Conservation (phyloP, 1,139 yeast species). For the Diutina ranongensis region DNA sequence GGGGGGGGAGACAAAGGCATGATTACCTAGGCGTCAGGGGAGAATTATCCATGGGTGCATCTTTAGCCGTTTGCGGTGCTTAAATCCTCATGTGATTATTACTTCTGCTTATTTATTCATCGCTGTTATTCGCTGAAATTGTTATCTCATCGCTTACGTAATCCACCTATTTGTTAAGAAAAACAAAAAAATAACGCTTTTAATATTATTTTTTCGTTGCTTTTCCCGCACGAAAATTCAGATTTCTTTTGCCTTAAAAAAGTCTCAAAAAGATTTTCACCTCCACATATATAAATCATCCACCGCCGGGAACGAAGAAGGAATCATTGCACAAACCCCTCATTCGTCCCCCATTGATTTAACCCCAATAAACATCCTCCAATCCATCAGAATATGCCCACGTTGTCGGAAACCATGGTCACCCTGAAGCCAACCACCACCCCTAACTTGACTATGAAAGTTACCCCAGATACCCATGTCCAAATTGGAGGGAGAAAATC, state of each 20-base stretch:
- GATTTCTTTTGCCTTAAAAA: neutral
- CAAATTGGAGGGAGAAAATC: slow-evolving; percentile 87
- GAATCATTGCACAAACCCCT: neutral
- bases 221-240: neutral
- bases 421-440: neutral
- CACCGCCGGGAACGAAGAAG: neutral
- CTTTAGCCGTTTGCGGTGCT: neutral
- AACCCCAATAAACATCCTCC: neutral
- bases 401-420: neutral
- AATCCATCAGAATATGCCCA: neutral
- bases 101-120: neutral
- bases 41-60: neutral
- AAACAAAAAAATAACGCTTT: neutral
- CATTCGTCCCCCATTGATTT: neutral
- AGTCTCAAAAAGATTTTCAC: neutral
- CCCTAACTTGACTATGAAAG: neutral
- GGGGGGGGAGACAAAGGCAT: neutral
- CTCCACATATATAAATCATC: neutral
- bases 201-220: too few species aligned
- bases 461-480: slow-evolving; percentile 9
- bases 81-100: neutral
- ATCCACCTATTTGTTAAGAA: neutral
- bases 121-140: neutral
- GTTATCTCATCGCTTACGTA: neutral
- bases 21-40: neutral